These are phyloP conservation scores for Saccharomycopsis fibuligera DNA, from an alignment of 805 yeast species.

Conservation along the genomic window DNA sequence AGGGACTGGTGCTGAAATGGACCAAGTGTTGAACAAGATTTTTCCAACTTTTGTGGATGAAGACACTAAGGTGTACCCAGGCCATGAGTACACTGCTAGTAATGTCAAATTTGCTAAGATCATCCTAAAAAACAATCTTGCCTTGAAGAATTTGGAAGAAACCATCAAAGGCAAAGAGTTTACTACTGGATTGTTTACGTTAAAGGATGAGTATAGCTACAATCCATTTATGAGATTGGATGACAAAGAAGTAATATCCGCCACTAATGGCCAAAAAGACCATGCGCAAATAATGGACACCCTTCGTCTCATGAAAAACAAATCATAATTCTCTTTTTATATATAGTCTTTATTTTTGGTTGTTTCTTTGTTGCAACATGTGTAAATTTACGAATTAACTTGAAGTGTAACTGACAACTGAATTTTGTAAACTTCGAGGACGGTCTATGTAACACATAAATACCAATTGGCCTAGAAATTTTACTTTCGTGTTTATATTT, in stretches of 20 bases:
- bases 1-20: conserved; percentile 81
- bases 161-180: conserved; percentile 52
- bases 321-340: conserved; percentile 6
- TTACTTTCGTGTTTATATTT: too few relatives aligned
- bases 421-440: too few relatives aligned
- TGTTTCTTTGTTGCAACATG: too few relatives aligned
- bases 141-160: conserved; percentile 38
- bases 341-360: too few relatives aligned
- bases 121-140: conserved; percentile 41
- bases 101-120: conserved; percentile 74
- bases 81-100: conserved; percentile 89
- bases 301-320: conserved; percentile 72
- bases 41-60: conserved; percentile 53
- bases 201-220: conserved; percentile 71
- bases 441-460: too few relatives aligned
- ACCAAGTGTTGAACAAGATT: conserved; percentile 50
- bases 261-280: conserved; percentile 41
- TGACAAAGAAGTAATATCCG: conserved; percentile 55
- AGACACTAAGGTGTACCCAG: conserved; percentile 78
- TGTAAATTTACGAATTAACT: too few relatives aligned
- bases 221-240: conserved; percentile 85
- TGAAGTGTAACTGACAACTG: too few relatives aligned
- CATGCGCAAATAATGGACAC: conserved; percentile 58
- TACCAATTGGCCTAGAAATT: too few relatives aligned
- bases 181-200: conserved; percentile 83